A percentile compares a stretch with the other conserved stretches of the same genome.
Conservation (phyloP, 441 rosid genomes). For the Adansonia madagascariensis region DNA sequence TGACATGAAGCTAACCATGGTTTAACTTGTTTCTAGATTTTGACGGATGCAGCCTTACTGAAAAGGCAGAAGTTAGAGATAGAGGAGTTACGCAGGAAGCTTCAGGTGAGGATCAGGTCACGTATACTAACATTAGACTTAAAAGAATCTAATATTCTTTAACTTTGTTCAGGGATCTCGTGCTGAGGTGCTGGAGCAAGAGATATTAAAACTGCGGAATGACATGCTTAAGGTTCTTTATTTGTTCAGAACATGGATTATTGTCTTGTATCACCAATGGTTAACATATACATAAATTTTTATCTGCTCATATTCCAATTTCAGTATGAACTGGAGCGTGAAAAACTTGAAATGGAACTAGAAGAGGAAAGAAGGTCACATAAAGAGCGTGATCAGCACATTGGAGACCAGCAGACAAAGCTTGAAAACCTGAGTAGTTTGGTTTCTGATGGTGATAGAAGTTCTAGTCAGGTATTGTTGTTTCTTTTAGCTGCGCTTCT, state of each 20-base stretch:
- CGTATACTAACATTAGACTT: slow-evolving; percentile 14
- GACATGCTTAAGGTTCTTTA: slow-evolving; percentile 81
- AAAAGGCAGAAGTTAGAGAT: slow-evolving; percentile 90
- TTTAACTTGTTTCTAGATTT: slow-evolving; percentile 51
- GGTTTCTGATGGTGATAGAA: slow-evolving; percentile 55
- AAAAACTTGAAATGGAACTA: slow-evolving; percentile 79
- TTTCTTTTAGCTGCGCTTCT: background rate
- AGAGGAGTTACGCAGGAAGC: slow-evolving; percentile 79
- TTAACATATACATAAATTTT: background rate
- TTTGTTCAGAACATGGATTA: slow-evolving; percentile 27
- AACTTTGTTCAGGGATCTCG: slow-evolving; percentile 71
- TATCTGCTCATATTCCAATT: slow-evolving; percentile 15
- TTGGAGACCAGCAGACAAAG: slow-evolving; percentile 72
- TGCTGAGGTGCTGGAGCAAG: slow-evolving; percentile 85
- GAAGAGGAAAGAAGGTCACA: slow-evolving; percentile 85
- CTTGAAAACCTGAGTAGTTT: slow-evolving; percentile 62
- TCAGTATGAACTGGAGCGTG: slow-evolving; percentile 87
- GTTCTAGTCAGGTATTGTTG: slow-evolving; percentile 53
- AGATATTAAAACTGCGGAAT: slow-evolving; percentile 80
- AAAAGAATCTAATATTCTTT: slow-evolving; percentile 29
- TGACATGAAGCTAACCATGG: slow-evolving; percentile 32
- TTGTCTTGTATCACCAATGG: slow-evolving; percentile 10
- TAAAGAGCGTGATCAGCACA: slow-evolving; percentile 62
- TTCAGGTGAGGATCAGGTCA: slow-evolving; percentile 58
- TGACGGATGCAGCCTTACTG: slow-evolving; percentile 90